A percentile compares a stretch with the other conserved stretches of the same genome.
These are phyloP conservation scores for Cicer arietinum DNA, from an alignment of 306 rosid genomes.

Conservation along the genomic window DNA sequence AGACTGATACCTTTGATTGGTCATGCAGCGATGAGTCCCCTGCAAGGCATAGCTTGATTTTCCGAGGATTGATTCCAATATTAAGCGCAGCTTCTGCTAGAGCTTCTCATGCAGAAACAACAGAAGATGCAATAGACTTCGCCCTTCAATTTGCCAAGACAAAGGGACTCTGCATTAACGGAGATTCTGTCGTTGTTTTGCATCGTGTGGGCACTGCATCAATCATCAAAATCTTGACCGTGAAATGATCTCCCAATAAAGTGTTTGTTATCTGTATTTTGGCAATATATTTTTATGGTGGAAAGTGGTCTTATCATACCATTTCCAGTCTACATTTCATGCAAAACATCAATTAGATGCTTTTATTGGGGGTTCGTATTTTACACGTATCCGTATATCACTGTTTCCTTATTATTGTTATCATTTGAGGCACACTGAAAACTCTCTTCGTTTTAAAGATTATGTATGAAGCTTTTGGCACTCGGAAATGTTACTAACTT, in stretches of 20 bases:
- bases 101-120: conserved; percentile 90
- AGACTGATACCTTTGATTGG: conserved; percentile 90
- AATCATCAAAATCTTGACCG: conserved; percentile 93
- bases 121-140: conserved; percentile 83
- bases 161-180: conserved; percentile 81
- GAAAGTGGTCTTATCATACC: not conserved
- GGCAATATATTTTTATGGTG: conserved; percentile 22
- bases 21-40: conserved; percentile 97
- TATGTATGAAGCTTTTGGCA: conserved; percentile 21
- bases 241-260: conserved; percentile 65
- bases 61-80: conserved; percentile 94
- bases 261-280: conserved; percentile 19
- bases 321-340: conserved; percentile 11
- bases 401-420: conserved; percentile 12
- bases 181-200: conserved; percentile 93
- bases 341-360: conserved; percentile 27
- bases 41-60: conserved; percentile 95
- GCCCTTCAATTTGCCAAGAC: conserved; percentile 80
- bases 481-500: not conserved
- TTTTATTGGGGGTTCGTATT: not conserved
- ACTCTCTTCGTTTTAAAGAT: conserved; percentile 10
- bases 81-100: conserved; percentile 89
- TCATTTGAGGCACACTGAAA: not conserved
- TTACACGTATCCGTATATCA: not conserved
- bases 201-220: conserved; percentile 93